Evolutionary conservation across 2,329 filamentous ascomycete species (phyloP).

Genomic region (Aspergillus neotritici): DNA sequence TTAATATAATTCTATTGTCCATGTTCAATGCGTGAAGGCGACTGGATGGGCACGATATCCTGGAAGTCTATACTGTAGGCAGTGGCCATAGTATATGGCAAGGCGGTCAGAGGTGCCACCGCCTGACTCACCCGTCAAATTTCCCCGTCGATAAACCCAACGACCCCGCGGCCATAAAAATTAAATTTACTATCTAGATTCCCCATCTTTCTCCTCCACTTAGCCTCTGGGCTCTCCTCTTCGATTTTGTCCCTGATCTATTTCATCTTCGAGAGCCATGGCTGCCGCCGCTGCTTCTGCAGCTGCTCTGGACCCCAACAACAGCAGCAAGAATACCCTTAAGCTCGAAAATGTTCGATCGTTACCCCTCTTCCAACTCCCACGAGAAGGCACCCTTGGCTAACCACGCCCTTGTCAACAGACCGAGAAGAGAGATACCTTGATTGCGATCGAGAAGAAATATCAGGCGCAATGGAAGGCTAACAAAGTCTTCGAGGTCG

Average conservation of each 20-base stretch:
- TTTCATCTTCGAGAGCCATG: slow-evolving; percentile 28
- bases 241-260: slow-evolving; percentile 22
- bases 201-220: slow-evolving; percentile 4
- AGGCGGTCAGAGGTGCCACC: too few relatives aligned
- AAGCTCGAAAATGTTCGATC: slow-evolving; percentile 55
- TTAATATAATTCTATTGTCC: too few relatives aligned
- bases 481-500: slow-evolving; percentile 70
- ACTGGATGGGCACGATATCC: too few relatives aligned
- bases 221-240: slow-evolving; percentile 12
- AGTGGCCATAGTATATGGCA: too few relatives aligned
- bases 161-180: slow-evolving; percentile 2
- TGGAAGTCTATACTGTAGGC: too few relatives aligned
- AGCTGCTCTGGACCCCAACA: slow-evolving; percentile 50
- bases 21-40: too few relatives aligned
- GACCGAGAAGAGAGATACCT: slow-evolving; percentile 28
- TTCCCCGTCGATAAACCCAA: slow-evolving; percentile 5
- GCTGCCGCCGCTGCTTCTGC: slow-evolving; percentile 47
- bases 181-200: background rate
- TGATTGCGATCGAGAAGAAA: slow-evolving; percentile 64
- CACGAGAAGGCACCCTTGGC: slow-evolving; percentile 14
- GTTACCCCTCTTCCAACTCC: slow-evolving; percentile 22
- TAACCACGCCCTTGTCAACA: slow-evolving; percentile 4
- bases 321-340: slow-evolving; percentile 55
- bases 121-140: too few relatives aligned
- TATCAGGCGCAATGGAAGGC: slow-evolving; percentile 84